Evolutionary conservation across 2,329 filamentous ascomycete genomes (phyloP).

Genomic region (Colletotrichum melonis): DNA sequence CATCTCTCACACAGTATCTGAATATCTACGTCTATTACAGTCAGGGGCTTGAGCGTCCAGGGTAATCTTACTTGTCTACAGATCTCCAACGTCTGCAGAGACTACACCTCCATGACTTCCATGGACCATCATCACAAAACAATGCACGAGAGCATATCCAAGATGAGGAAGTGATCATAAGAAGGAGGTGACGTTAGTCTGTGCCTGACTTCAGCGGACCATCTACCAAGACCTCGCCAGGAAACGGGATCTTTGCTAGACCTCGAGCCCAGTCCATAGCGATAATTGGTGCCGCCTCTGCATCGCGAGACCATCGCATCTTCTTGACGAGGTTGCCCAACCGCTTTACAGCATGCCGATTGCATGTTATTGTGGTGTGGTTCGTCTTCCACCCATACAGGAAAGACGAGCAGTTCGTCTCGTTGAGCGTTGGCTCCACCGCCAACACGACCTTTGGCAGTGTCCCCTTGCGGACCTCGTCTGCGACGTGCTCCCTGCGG

Average conservation of each 20-base stretch:
- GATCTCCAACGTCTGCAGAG: too few species aligned
- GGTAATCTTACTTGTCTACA: neutral
- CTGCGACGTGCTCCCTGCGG: slow-evolving; percentile 37
- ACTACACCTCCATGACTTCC: too few species aligned
- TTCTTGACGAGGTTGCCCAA: slow-evolving; percentile 23
- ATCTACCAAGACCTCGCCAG: slow-evolving; percentile 18
- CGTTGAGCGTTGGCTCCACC: slow-evolving; percentile 46
- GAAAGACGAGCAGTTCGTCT: slow-evolving; percentile 51
- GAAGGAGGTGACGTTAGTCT: too few species aligned
- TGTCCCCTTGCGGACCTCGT: slow-evolving; percentile 32
- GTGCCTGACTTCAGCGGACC: neutral
- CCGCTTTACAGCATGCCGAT: slow-evolving; percentile 35
- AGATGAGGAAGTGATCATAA: neutral
- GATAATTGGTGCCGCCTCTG: slow-evolving; percentile 14
- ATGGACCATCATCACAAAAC: neutral
- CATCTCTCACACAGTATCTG: too few species aligned
- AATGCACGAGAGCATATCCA: neutral
- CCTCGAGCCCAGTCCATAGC: slow-evolving; percentile 30
- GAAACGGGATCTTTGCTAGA: slow-evolving; percentile 24
- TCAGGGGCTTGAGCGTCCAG: neutral
- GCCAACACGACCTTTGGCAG: slow-evolving; percentile 45
- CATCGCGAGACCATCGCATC: slow-evolving; percentile 25
- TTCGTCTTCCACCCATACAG: slow-evolving; percentile 51
- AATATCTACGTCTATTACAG: neutral
- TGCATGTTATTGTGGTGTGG: slow-evolving; percentile 50